Base-by-base conservation (phyloP, 257 asterid species). In the Parsonsia alboflavescens region DNA sequence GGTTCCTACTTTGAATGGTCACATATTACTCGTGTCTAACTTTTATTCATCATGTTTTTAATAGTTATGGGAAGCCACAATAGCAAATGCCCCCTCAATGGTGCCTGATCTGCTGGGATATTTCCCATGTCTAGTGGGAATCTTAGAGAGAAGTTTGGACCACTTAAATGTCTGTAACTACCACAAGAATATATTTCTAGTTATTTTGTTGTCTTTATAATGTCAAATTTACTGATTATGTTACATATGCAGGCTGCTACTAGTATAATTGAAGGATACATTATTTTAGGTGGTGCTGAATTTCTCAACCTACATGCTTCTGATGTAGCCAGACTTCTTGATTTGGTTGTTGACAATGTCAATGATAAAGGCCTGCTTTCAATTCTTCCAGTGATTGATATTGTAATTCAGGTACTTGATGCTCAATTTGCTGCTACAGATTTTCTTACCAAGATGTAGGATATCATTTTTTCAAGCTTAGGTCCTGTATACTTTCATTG, bases 21-120 rank as follows among this genome's bases (percentile, higher is more conserved):
- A 45, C 46, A 13, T 57, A 72, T 42, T 12, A 59, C 10, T 63
- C 39, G 7, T 70, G 48, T 44, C 53, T 44, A 17, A 58, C 52
- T 46, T 21, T 58, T 49, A 16, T 41, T 54, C 21, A 6, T 49
- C 49, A 17, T 36, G 44, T 72, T 66, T 39, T 83, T 79, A 77
- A 83, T 90, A 95, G 99, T 84, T 95, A 80, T 95, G 99, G 99
- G 99, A 95, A 84, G 92, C 91, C 80, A 91, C 96, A 52, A 88
- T 95, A 77, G 82, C 96, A 74, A 88, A 90, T 88, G 99, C 99
- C 16, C 86, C 96, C 76, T 84, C 97, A 74, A 86, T 92, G 89
- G 83, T 82, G 70, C 92, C 98, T 77, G 96, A 84, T 77, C 88
- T 95, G 73, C 81, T 92, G 85, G 88, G 88, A 63, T 88, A 79